These are phyloP conservation scores for Lachnellula hyalina DNA, from an alignment of 2,329 filamentous ascomycete species.

Conservation along the genomic window DNA sequence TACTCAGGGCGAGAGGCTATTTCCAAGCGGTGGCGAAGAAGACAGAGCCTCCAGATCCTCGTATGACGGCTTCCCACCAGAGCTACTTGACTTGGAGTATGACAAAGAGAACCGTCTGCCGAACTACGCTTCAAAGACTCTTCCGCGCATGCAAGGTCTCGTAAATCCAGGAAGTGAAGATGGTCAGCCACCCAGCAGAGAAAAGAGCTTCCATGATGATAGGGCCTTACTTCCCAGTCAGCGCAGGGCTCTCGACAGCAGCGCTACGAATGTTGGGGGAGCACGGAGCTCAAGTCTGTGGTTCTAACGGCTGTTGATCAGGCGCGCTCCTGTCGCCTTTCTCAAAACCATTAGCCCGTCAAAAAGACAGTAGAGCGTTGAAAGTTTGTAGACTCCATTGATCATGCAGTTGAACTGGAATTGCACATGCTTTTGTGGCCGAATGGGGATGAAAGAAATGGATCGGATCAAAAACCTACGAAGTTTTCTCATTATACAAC, in stretches of 20 bases:
- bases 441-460: background rate
- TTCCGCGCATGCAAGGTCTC: constrained; percentile 13
- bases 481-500: background rate
- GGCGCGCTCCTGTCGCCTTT: background rate
- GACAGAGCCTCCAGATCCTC: background rate
- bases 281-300: constrained; percentile 22
- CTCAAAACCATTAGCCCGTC: background rate
- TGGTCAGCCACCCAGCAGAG: constrained; percentile 6
- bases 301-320: constrained; percentile 8
- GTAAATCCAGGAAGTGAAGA: background rate
- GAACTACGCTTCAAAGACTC: constrained; percentile 13
- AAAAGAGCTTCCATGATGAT: constrained; percentile 25
- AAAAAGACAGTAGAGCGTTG: no score
- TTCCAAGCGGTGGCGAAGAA: background rate
- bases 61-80: constrained; percentile 20
- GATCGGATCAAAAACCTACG: background rate
- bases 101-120: constrained; percentile 11
- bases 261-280: background rate
- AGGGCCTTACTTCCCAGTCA: constrained; percentile 25
- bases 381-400: no score
- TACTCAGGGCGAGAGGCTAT: background rate
- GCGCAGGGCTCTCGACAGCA: constrained; percentile 5
- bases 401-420: background rate
- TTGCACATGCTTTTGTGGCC: background rate
- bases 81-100: constrained; percentile 11